These are phyloP conservation scores for Psilocybe mexicana DNA, from an alignment of 1,284 basidiomycete genomes.

Conservation along the genomic window DNA sequence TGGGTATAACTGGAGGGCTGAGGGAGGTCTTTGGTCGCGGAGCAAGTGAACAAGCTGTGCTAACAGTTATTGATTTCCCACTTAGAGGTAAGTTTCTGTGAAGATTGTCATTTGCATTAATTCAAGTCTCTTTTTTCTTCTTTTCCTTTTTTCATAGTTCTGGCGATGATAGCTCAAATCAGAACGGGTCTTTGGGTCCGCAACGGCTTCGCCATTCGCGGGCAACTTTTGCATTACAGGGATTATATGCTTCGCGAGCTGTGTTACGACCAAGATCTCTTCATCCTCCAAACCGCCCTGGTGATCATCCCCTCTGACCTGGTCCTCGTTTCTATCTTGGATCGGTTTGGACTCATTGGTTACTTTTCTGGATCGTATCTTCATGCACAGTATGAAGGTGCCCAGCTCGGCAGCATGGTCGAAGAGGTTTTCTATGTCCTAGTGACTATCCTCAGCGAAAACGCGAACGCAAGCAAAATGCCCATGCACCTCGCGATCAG, in stretches of 20 bases:
- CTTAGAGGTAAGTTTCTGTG: conserved; percentile 59
- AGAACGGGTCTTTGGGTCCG: conserved; percentile 96
- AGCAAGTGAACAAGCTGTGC: conserved; percentile 61
- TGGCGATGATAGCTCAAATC: conserved; percentile 92
- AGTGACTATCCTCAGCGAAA: conserved; percentile 87
- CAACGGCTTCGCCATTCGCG: conserved; percentile 94
- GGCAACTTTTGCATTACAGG: conserved; percentile 95
- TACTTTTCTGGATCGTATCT: conserved; percentile 74
- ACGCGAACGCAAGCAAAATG: conserved; percentile 74
- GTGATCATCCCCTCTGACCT: conserved; percentile 79
- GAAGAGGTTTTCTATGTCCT: conserved; percentile 92
- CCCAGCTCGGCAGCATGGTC: conserved; percentile 81
- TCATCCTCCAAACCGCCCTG: conserved; percentile 86
- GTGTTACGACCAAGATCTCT: conserved; percentile 97
- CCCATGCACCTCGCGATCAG: conserved; percentile 68
- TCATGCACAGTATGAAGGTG: conserved; percentile 65
- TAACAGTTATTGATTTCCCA: conserved; percentile 83
- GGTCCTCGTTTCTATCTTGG: conserved; percentile 84
- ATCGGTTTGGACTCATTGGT: conserved; percentile 81
- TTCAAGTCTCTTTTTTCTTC: not conserved
- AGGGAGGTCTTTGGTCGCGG: conserved; percentile 60
- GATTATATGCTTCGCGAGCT: conserved; percentile 95
- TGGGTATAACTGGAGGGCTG: conserved; percentile 53
- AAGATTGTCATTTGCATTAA: not conserved
- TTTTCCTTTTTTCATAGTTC: conserved; percentile 46